phyloP scores from a whole-genome alignment of 345 rosid genomes.

The Gossypium herbaceum region DNA sequence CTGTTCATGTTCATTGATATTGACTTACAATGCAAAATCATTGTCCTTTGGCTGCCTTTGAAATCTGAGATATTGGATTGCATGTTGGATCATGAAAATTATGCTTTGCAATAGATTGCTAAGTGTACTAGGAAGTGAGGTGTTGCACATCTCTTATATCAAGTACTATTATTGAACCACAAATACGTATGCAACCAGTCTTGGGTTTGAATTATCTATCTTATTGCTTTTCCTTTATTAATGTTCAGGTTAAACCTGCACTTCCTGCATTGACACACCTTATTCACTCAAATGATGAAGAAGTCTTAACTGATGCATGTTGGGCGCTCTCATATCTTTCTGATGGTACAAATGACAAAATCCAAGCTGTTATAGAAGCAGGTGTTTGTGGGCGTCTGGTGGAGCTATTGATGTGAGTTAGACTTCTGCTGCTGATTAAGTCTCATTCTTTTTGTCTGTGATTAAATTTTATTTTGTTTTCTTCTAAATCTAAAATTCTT shows the following conservation, averaged over 20 bases:
- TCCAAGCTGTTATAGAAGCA: conserved; percentile 88
- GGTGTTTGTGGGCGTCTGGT: conserved; percentile 74
- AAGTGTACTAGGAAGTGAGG: not conserved
- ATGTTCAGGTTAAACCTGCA: conserved; percentile 67
- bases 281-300: conserved; percentile 85
- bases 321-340: conserved; percentile 96
- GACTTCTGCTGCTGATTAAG: not conserved
- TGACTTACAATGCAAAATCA: not conserved
- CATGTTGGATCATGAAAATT: not conserved
- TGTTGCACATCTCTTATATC: not conserved
- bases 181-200: not conserved
- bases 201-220: not conserved
- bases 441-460: not conserved
- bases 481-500: not conserved
- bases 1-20: not conserved
- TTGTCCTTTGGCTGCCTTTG: not conserved
- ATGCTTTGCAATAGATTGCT: not conserved
- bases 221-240: not conserved
- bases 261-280: conserved; percentile 84
- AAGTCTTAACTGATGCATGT: conserved; percentile 92
- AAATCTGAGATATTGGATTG: conserved; percentile 7
- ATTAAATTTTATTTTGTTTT: not conserved
- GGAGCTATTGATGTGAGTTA: conserved; percentile 75
- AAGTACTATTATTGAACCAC: not conserved
- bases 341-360: conserved; percentile 95